Conservation (phyloP, 106 monocot genomes). For the Iris macrosiphon region DNA sequence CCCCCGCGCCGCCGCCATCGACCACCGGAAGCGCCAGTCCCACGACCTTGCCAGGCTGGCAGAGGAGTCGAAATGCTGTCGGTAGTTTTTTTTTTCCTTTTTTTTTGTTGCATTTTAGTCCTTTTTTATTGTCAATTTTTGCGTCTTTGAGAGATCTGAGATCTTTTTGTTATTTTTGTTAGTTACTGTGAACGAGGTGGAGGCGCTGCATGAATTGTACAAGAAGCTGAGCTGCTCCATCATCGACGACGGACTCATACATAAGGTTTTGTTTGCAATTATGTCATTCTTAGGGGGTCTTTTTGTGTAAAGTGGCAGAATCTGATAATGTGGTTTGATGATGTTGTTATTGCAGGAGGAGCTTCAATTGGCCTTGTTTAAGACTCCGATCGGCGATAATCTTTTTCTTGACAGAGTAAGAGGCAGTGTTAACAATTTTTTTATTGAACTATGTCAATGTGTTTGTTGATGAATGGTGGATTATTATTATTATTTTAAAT, state of each 20-base stretch:
- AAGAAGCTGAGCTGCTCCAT: constrained; percentile 80
- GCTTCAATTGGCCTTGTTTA: constrained; percentile 61
- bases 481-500: no score
- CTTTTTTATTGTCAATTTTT: background rate
- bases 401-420: constrained; percentile 77
- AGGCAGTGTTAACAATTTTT: background rate
- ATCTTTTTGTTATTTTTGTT: background rate
- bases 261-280: constrained; percentile 52
- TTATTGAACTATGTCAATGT: background rate
- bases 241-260: constrained; percentile 73
- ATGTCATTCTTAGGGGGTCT: no score
- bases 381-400: constrained; percentile 38
- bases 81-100: background rate
- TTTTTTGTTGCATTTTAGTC: background rate
- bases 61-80: constrained; percentile 39
- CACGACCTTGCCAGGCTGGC: constrained; percentile 32
- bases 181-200: constrained; percentile 85
- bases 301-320: background rate
- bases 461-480: no score
- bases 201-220: constrained; percentile 84
- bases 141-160: background rate
- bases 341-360: constrained; percentile 47
- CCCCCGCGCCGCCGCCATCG: background rate
- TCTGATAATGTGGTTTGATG: background rate
- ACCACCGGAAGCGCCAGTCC: background rate